Evolutionary conservation across 1,139 yeast genomes (phyloP).

Genomic region (Debaryomycetaceae sp.): DNA sequence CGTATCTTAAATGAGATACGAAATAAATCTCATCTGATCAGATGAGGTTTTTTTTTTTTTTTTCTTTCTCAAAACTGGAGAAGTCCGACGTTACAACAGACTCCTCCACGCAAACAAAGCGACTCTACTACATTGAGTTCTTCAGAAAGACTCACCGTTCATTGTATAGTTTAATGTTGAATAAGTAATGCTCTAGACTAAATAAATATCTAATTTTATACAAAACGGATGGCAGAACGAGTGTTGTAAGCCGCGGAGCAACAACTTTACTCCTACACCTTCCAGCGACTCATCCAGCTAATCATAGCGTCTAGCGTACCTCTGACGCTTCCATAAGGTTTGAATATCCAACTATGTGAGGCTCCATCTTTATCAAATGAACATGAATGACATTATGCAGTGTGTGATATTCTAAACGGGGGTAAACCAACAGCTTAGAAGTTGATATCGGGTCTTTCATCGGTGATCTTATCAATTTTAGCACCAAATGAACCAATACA

Average conservation of each 20-base stretch:
- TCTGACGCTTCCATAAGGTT: neutral
- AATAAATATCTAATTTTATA: neutral
- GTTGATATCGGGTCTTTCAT: constrained; percentile 44
- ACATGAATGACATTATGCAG: constrained; percentile 5
- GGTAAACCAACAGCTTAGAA: constrained; percentile 14
- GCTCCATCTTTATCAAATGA: neutral
- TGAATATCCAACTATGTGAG: neutral
- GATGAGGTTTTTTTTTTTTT: no score
- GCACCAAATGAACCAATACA: constrained; percentile 69
- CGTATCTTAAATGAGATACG: no score
- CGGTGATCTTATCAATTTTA: constrained; percentile 55
- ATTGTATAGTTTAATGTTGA: neutral
- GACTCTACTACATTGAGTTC: no score
- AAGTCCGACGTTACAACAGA: no score
- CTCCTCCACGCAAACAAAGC: no score
- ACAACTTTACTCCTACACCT: neutral
- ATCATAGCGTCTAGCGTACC: neutral
- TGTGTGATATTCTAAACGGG: constrained; percentile 2
- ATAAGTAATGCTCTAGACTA: neutral
- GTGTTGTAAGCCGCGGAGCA: neutral
- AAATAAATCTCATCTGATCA: no score
- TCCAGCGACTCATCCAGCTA: neutral
- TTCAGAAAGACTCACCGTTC: neutral
- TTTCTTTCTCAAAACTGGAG: no score
- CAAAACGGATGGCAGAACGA: neutral